Evolutionary conservation across 768 basidiomycete genomes (phyloP).

Genomic region (Botryobasidium botryosum): DNA sequence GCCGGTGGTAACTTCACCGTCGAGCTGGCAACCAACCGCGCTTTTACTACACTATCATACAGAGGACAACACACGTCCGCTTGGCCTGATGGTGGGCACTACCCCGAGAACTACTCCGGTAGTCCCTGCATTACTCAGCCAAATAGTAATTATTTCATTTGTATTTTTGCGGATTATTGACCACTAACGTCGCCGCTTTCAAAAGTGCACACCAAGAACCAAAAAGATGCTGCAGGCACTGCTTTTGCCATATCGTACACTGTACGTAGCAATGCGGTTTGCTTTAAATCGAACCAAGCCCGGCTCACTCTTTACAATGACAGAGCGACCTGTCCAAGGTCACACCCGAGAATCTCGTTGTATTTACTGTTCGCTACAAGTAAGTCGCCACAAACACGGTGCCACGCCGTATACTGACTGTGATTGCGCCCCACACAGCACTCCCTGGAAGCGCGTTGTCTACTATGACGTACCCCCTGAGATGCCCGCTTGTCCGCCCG

Average conservation of each 20-base stretch:
- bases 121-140: not conserved
- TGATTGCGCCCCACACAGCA: not conserved
- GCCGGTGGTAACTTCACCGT: not conserved
- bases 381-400: not conserved
- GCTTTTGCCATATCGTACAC: slow-evolving; percentile 1
- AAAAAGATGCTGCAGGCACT: not conserved
- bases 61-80: not conserved
- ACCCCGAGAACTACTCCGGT: not conserved
- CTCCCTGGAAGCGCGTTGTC: slow-evolving; percentile 9
- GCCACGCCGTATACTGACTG: not conserved
- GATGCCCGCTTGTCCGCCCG: slow-evolving; percentile 6
- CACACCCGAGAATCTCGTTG: not conserved
- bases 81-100: not conserved
- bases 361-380: not conserved
- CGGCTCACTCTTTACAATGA: not conserved
- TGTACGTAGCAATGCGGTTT: not conserved
- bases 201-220: not conserved
- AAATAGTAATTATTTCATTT: not conserved
- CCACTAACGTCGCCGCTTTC: not conserved
- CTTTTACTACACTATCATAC: not conserved
- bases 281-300: not conserved
- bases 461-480: not conserved
- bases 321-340: not conserved
- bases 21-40: not conserved
- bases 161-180: not conserved